Conservation (phyloP, 2,329 filamentous ascomycete species). For the Claviceps africana region DNA sequence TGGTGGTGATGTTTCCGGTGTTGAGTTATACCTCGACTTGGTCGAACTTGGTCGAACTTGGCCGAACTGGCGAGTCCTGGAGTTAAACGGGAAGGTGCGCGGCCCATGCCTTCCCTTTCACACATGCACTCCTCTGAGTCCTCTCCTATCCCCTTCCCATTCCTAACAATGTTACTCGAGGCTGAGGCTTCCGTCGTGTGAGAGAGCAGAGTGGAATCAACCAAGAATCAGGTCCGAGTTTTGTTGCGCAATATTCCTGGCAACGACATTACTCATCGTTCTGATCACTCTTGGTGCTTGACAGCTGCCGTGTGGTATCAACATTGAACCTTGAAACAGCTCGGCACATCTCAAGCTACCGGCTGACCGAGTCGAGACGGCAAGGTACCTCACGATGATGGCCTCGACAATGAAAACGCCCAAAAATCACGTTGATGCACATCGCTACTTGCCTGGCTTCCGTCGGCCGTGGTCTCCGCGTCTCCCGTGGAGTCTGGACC, state of each 20-base stretch:
- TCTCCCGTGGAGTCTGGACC: background rate
- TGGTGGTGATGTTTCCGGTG: background rate
- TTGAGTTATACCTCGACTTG: background rate
- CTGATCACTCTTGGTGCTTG: background rate
- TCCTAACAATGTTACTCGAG: no score
- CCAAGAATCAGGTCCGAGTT: background rate
- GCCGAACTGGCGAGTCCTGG: no score
- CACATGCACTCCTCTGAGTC: no score
- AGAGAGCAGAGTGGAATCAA: background rate
- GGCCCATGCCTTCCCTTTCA: background rate
- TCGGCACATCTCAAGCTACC: background rate
- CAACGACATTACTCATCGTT: background rate
- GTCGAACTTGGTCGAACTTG: background rate
- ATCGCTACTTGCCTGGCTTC: background rate
- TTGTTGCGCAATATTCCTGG: background rate
- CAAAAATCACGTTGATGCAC: background rate
- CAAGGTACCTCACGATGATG: background rate
- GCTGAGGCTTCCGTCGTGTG: background rate
- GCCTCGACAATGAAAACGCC: background rate
- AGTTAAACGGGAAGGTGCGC: background rate
- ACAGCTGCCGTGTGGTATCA: background rate
- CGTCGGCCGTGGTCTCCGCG: background rate
- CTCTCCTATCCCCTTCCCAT: no score
- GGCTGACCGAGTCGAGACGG: background rate
- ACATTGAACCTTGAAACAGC: background rate